phyloP scores from a whole-genome alignment of 345 rosid species.

The Boechera divaricarpa region DNA sequence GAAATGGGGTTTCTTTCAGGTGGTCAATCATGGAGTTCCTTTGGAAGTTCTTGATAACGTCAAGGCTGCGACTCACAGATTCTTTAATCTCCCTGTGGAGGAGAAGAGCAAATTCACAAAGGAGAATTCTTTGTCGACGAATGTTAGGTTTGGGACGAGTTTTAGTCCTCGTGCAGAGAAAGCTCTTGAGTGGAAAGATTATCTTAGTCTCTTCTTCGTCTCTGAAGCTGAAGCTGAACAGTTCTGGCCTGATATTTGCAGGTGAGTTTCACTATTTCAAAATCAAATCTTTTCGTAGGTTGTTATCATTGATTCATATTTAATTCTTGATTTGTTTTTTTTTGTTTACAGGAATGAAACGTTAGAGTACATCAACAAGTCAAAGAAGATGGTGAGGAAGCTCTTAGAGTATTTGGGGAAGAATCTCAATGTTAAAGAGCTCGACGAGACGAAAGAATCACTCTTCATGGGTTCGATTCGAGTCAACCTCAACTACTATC shows the following conservation, averaged over 20 bases:
- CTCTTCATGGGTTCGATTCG: slow-evolving; percentile 50
- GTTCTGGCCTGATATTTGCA: too few relatives aligned
- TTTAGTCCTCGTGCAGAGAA: too few relatives aligned
- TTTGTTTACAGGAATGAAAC: slow-evolving; percentile 47
- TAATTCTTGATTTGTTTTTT: neutral
- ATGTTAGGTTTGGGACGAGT: too few relatives aligned
- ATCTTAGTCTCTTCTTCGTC: too few relatives aligned
- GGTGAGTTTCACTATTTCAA: neutral
- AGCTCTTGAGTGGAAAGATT: too few relatives aligned
- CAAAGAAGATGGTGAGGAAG: slow-evolving; percentile 49
- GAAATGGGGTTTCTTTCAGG: slow-evolving; percentile 63
- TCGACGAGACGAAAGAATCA: slow-evolving; percentile 45
- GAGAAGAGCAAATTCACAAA: slow-evolving; percentile 51
- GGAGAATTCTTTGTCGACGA: slow-evolving; percentile 43
- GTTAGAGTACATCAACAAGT: slow-evolving; percentile 51
- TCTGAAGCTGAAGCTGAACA: too few relatives aligned
- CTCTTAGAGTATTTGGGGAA: slow-evolving; percentile 49
- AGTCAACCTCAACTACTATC: slow-evolving; percentile 53
- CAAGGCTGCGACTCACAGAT: slow-evolving; percentile 48
- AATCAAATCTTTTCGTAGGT: neutral
- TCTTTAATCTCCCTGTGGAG: slow-evolving; percentile 51
- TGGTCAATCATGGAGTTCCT: slow-evolving; percentile 56
- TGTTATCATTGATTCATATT: neutral
- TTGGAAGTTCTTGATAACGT: slow-evolving; percentile 49
- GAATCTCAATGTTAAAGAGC: slow-evolving; percentile 49